Conservation (phyloP, 208 protist species). For the Acanthamoeba lenticulata region DNA sequence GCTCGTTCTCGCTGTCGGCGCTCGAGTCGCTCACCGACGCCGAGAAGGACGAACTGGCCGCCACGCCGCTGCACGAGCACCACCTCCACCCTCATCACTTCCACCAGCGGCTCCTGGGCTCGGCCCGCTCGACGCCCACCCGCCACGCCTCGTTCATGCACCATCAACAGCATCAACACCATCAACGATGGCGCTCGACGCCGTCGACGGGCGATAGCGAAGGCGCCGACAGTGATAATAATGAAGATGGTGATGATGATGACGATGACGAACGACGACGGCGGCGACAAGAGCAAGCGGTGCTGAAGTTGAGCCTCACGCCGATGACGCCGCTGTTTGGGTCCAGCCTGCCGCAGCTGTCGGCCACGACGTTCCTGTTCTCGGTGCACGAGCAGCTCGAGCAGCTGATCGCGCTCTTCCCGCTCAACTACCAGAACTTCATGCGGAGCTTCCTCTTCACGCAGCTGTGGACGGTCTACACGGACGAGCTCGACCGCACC, state of each 20-base stretch:
- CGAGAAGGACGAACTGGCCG: neutral
- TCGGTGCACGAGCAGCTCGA: conserved; percentile 13
- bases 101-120: neutral
- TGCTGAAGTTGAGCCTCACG: neutral
- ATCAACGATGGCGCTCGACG: too few species aligned
- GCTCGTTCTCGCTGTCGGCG: neutral
- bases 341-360: conserved; percentile 6
- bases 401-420: conserved; percentile 23
- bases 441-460: conserved; percentile 59
- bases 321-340: conserved; percentile 15
- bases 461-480: conserved; percentile 37
- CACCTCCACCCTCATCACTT: neutral
- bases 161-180: too few species aligned
- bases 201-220: too few species aligned
- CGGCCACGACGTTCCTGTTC: neutral
- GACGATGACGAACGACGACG: too few species aligned
- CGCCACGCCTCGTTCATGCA: too few species aligned
- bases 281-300: neutral
- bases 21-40: neutral
- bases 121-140: neutral
- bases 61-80: neutral
- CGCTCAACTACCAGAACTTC: conserved; percentile 46
- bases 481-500: conserved; percentile 18
- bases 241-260: too few species aligned
- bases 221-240: neutral